Evolutionary conservation across 768 basidiomycete species (phyloP).

Genomic region (Tylopilus rubrobrunneus): DNA sequence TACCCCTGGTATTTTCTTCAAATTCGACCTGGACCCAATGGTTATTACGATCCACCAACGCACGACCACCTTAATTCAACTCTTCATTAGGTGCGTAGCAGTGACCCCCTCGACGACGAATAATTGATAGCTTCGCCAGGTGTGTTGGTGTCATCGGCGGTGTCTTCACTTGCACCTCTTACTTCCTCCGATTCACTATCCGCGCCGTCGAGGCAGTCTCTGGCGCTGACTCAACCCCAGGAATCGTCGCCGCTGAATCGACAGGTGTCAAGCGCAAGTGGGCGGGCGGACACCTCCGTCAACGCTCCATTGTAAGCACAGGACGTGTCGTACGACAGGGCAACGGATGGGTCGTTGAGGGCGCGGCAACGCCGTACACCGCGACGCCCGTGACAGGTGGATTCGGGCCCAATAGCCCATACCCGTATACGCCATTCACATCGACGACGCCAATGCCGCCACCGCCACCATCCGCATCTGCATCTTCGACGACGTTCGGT

Average conservation of each 20-base stretch:
- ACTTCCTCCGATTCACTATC: conserved; percentile 61
- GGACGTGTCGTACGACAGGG: conserved; percentile 55
- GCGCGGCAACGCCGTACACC: conserved; percentile 34
- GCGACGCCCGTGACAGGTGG: conserved; percentile 29
- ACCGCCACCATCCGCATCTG: too few species aligned
- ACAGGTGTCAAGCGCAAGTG: conserved; percentile 65
- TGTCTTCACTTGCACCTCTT: conserved; percentile 80
- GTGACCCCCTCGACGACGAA: neutral
- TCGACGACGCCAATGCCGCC: conserved; percentile 1
- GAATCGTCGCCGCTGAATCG: conserved; percentile 63
- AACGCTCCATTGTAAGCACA: conserved; percentile 38
- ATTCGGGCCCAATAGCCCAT: conserved; percentile 26
- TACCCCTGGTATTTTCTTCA: conserved; percentile 96
- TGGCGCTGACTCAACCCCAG: conserved; percentile 46
- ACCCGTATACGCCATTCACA: conserved; percentile 32
- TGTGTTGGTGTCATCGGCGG: conserved; percentile 93
- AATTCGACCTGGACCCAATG: conserved; percentile 94
- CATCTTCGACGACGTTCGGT: conserved; percentile 19
- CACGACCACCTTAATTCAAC: conserved; percentile 75
- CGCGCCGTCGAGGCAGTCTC: conserved; percentile 66
- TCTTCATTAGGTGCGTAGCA: conserved; percentile 62
- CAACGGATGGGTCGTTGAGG: conserved; percentile 57
- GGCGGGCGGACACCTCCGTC: conserved; percentile 59
- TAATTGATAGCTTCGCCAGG: conserved; percentile 26
- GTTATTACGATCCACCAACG: conserved; percentile 82